Evolutionary conservation across 805 yeast species (phyloP).

Genomic region (Teunomyces stri): DNA sequence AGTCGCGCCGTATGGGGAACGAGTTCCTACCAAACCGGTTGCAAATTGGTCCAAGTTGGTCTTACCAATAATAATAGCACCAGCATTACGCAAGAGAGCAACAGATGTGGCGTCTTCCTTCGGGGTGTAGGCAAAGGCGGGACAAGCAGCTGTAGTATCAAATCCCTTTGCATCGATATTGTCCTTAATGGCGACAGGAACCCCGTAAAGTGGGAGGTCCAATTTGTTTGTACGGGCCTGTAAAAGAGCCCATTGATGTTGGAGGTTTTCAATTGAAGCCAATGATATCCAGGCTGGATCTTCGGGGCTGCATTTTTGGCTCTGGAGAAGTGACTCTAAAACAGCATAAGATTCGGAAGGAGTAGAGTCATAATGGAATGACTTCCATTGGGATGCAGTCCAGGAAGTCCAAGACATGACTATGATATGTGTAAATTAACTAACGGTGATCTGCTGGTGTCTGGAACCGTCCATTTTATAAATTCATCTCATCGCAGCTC

Average conservation of each 20-base stretch:
- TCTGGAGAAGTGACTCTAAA: slow-evolving; percentile 44
- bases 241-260: slow-evolving; percentile 75
- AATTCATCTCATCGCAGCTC: not conserved
- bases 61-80: slow-evolving; percentile 91
- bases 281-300: slow-evolving; percentile 95
- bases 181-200: slow-evolving; percentile 92
- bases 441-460: not conserved
- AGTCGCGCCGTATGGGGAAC: slow-evolving; percentile 93
- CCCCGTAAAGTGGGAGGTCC: slow-evolving; percentile 78
- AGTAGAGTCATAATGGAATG: slow-evolving; percentile 61
- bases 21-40: slow-evolving; percentile 92
- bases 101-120: slow-evolving; percentile 74
- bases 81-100: slow-evolving; percentile 69
- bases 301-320: slow-evolving; percentile 44
- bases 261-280: slow-evolving; percentile 57
- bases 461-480: not conserved
- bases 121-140: slow-evolving; percentile 72
- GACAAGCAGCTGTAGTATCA: slow-evolving; percentile 94
- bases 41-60: slow-evolving; percentile 97
- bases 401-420: slow-evolving; percentile 53
- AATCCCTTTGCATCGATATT: slow-evolving; percentile 85
- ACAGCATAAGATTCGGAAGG: slow-evolving; percentile 57
- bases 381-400: slow-evolving; percentile 77
- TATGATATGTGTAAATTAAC: not conserved
- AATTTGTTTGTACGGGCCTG: slow-evolving; percentile 57